These are phyloP conservation scores for Talaromyces atroroseus DNA, from an alignment of 2,329 filamentous ascomycete genomes.

Conservation along the genomic window DNA sequence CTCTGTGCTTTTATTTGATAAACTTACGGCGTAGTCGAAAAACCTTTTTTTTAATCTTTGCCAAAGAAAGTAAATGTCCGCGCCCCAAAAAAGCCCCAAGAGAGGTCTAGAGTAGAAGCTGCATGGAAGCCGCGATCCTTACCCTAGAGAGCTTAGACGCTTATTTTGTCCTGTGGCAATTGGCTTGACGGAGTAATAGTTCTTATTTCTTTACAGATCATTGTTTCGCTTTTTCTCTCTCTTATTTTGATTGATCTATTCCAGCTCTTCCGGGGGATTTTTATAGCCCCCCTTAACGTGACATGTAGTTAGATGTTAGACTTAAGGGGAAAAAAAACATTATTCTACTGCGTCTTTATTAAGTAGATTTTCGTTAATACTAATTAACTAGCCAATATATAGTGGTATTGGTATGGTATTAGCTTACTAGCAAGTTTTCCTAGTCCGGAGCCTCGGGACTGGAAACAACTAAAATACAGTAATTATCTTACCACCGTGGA, in stretches of 20 bases:
- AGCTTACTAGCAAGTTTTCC: background rate
- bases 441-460: constrained; percentile 6
- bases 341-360: too few species aligned
- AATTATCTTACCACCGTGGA: background rate
- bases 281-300: background rate
- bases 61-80: background rate
- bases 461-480: constrained; percentile 2
- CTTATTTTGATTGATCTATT: constrained; percentile 16
- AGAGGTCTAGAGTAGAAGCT: constrained; percentile 10
- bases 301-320: too few species aligned
- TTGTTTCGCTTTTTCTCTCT: constrained; percentile 11
- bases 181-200: background rate
- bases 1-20: too few species aligned
- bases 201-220: background rate
- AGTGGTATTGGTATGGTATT: background rate
- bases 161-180: background rate
- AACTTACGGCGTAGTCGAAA: background rate
- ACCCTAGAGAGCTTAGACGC: background rate
- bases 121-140: constrained; percentile 11
- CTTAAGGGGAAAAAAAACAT: too few species aligned
- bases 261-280: constrained; percentile 6
- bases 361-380: background rate
- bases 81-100: background rate
- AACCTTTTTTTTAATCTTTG: background rate
- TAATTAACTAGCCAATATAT: background rate